phyloP scores from a whole-genome alignment of 75 land plant species.

The Pseudotsuga menziesii region DNA sequence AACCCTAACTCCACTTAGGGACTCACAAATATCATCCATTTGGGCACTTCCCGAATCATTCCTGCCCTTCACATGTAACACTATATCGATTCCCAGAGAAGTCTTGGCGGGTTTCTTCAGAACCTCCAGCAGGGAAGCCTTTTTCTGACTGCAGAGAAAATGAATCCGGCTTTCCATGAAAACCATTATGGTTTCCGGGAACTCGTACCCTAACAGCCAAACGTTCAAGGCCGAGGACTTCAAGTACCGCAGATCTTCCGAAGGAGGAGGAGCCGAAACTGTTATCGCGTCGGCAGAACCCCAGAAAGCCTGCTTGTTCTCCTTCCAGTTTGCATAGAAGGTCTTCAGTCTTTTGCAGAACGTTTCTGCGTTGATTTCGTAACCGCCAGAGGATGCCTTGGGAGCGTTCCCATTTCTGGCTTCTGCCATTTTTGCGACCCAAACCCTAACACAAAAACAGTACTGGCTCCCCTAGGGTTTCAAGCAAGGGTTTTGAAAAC shows the following conservation, averaged over 20 bases:
- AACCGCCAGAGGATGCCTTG: conserved; percentile 25
- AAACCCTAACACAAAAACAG: not conserved
- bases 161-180: conserved; percentile 76
- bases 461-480: too few relatives aligned
- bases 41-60: conserved; percentile 58
- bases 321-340: conserved; percentile 69
- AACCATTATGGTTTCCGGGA: conserved; percentile 94
- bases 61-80: conserved; percentile 79
- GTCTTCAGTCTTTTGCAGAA: conserved; percentile 59
- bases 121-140: conserved; percentile 72
- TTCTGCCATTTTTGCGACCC: conserved; percentile 41
- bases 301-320: conserved; percentile 65
- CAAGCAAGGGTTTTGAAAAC: too few relatives aligned
- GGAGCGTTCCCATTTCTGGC: conserved; percentile 43
- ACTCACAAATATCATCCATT: conserved; percentile 63
- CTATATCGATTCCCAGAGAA: conserved; percentile 60
- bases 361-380: conserved; percentile 55
- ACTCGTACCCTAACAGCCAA: conserved; percentile 96
- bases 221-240: conserved; percentile 91
- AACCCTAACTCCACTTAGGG: conserved; percentile 15
- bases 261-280: conserved; percentile 72
- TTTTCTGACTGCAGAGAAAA: conserved; percentile 83
- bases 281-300: conserved; percentile 61
- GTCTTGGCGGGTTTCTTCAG: conserved; percentile 62
- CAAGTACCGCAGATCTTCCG: conserved; percentile 86